Percentiles rank a stretch among this genome's conserved stretches.
These are phyloP conservation scores for Erysimum cheiranthoides DNA, from an alignment of 345 rosid genomes.

Conservation along the genomic window DNA sequence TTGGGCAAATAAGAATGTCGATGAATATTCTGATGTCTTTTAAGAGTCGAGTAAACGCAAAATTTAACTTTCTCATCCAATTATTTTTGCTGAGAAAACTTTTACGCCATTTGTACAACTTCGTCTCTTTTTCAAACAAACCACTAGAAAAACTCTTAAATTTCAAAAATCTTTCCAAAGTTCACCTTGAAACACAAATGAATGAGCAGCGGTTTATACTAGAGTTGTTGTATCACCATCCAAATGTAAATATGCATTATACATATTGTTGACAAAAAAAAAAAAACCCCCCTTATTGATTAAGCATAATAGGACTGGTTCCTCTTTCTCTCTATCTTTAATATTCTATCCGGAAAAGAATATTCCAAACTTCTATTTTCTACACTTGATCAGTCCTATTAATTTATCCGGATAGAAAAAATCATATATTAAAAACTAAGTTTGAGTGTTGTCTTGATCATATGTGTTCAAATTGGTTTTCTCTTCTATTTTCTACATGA, in stretches of 20 bases:
- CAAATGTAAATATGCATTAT: background rate
- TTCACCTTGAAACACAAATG: background rate
- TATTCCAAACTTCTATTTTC: background rate
- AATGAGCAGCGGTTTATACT: background rate
- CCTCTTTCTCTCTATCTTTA: background rate
- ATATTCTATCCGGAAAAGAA: background rate
- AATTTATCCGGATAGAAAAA: too few species aligned
- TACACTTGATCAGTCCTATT: background rate
- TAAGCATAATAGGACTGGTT: background rate
- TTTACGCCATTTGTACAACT: background rate
- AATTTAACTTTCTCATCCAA: too few species aligned
- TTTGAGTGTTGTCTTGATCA: background rate
- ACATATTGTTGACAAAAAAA: too few species aligned
- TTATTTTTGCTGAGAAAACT: background rate
- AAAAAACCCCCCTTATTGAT: background rate
- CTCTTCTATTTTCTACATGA: background rate
- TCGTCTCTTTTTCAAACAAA: too few species aligned
- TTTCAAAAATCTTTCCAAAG: background rate
- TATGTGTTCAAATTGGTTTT: constrained; percentile 2
- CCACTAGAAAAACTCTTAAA: too few species aligned
- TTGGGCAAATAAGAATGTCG: constrained; percentile 15
- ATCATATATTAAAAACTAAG: background rate
- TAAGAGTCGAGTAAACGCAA: background rate
- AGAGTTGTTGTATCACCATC: background rate
- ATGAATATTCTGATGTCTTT: constrained; percentile 5